Evolutionary conservation across 2,329 filamentous ascomycete genomes (phyloP).

Genomic region (Fusarium abutilonis): DNA sequence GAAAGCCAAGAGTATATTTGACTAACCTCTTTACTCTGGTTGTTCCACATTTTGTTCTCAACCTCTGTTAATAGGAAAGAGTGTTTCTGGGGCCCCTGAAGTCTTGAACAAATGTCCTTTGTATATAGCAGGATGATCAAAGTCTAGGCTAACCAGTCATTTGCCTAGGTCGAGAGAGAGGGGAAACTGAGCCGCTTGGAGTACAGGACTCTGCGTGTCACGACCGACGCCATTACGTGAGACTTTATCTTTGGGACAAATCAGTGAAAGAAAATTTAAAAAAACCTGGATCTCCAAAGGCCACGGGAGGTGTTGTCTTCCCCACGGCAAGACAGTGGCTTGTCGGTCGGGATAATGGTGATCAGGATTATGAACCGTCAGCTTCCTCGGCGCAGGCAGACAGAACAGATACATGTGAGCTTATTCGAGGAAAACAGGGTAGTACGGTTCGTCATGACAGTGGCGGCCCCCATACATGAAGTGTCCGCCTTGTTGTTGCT

Average conservation of each 20-base stretch:
- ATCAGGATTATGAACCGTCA: slow-evolving; percentile 22
- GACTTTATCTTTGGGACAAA: slow-evolving; percentile 25
- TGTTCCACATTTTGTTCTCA: slow-evolving; percentile 41
- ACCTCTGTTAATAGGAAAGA: not conserved
- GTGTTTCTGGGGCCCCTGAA: not conserved
- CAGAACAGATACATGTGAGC: slow-evolving; percentile 16
- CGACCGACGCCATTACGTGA: slow-evolving; percentile 34
- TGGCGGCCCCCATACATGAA: slow-evolving; percentile 3
- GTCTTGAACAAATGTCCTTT: slow-evolving; percentile 1
- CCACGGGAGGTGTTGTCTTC: slow-evolving; percentile 11
- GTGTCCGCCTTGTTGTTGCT: slow-evolving; percentile 8
- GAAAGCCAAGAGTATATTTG: not conserved
- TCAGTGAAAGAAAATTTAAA: slow-evolving; percentile 3
- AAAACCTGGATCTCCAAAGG: not conserved
- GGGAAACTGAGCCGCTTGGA: slow-evolving; percentile 20
- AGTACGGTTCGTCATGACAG: slow-evolving; percentile 31
- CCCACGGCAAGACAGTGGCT: slow-evolving; percentile 33
- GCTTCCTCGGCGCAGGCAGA: slow-evolving; percentile 17
- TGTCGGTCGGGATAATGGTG: slow-evolving; percentile 23
- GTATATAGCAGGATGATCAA: slow-evolving; percentile 12
- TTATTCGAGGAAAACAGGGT: slow-evolving; percentile 26
- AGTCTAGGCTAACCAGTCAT: not conserved
- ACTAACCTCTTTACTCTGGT: slow-evolving; percentile 43
- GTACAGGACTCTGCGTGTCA: slow-evolving; percentile 26
- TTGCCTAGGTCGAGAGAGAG: slow-evolving; percentile 5